These are phyloP conservation scores for Dothiorella sarmentorum DNA, from an alignment of 2,329 filamentous ascomycete genomes.

Conservation along the genomic window DNA sequence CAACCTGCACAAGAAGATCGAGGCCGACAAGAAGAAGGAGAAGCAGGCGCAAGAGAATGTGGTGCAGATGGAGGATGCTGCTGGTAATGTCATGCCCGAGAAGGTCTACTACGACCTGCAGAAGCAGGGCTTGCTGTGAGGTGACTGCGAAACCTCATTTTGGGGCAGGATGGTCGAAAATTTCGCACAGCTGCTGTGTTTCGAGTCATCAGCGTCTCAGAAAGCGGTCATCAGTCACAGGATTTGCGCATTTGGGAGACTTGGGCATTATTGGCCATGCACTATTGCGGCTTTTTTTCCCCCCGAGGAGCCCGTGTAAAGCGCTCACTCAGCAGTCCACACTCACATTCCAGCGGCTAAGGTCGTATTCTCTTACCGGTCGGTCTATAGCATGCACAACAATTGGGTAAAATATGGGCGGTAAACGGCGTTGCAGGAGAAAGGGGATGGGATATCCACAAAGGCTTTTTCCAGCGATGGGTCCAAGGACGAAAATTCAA, in stretches of 20 bases:
- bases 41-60: conserved; percentile 75
- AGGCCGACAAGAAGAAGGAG: conserved; percentile 75
- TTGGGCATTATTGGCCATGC: conserved; percentile 8
- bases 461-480: not conserved
- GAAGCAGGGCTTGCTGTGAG: conserved; percentile 79
- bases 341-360: not conserved
- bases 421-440: conserved; percentile 13
- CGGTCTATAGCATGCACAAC: not conserved
- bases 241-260: not conserved
- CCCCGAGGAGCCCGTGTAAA: not conserved
- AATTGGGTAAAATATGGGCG: not conserved
- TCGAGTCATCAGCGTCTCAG: conserved; percentile 1
- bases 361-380: not conserved
- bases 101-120: conserved; percentile 95
- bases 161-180: not conserved
- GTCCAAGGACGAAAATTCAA: not conserved
- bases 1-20: conserved; percentile 88
- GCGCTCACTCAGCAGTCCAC: not conserved
- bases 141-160: not conserved
- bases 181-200: not conserved
- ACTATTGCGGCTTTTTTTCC: conserved; percentile 8
- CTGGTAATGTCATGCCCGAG: conserved; percentile 98
- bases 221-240: not conserved
- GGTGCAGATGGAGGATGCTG: conserved; percentile 96
- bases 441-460: conserved; percentile 11